Evolutionary conservation across 192 early-diverging fungal species (phyloP).

Genomic region (Geranomyces michiganensis): DNA sequence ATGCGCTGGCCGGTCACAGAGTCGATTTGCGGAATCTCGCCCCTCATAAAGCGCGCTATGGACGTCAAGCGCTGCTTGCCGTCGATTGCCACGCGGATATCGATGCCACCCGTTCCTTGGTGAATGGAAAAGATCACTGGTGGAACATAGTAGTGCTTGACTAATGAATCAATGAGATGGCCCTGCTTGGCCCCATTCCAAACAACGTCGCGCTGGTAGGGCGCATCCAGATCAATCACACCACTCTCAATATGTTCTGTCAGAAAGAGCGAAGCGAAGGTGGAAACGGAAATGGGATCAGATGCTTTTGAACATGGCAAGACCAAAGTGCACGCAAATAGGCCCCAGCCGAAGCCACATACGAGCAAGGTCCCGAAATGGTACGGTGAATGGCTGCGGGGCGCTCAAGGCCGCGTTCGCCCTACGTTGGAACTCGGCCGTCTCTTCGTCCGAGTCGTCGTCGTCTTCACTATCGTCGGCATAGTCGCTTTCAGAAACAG

Average conservation of each 20-base stretch:
- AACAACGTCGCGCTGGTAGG: slow-evolving; percentile 32
- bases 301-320: background rate
- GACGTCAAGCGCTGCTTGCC: slow-evolving; percentile 35
- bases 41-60: slow-evolving; percentile 25
- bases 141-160: slow-evolving; percentile 37
- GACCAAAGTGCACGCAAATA: background rate
- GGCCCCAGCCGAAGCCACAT: background rate
- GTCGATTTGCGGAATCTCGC: slow-evolving; percentile 31
- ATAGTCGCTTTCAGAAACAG: background rate
- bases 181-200: slow-evolving; percentile 31
- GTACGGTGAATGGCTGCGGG: background rate
- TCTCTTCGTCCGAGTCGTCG: background rate
- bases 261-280: background rate
- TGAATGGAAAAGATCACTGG: slow-evolving; percentile 32
- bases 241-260: slow-evolving; percentile 12
- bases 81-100: slow-evolving; percentile 28
- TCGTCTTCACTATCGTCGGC: background rate
- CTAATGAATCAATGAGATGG: slow-evolving; percentile 33
- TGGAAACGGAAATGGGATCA: background rate
- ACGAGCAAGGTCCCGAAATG: background rate
- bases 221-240: slow-evolving; percentile 20
- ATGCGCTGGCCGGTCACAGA: slow-evolving; percentile 5
- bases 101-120: background rate
- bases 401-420: background rate
- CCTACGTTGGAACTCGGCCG: background rate